Evolutionary conservation across 2,329 filamentous ascomycete genomes (phyloP).

Genomic region (Monosporascus sp.): DNA sequence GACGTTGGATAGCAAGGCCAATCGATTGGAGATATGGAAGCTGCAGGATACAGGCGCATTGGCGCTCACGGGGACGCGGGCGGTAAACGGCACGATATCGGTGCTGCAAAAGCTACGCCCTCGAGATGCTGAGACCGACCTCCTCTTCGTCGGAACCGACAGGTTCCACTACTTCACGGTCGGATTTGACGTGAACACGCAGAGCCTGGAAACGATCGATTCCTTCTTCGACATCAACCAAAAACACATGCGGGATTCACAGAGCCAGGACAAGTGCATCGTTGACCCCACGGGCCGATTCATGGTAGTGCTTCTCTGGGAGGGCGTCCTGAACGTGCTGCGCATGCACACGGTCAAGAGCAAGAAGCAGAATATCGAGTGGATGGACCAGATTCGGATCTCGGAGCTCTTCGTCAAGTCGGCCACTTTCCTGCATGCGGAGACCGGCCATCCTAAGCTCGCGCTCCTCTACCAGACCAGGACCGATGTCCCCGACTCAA

Average conservation of each 20-base stretch:
- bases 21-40: conserved; percentile 79
- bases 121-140: conserved; percentile 66
- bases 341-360: conserved; percentile 44
- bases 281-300: conserved; percentile 72
- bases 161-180: conserved; percentile 87
- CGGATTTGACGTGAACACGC: conserved; percentile 64
- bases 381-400: conserved; percentile 50
- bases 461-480: conserved; percentile 54
- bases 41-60: conserved; percentile 61
- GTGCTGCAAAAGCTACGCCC: conserved; percentile 79
- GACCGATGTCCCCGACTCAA: conserved; percentile 46
- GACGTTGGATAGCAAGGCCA: conserved; percentile 61
- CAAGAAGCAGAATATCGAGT: conserved; percentile 37
- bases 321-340: conserved; percentile 52
- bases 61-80: conserved; percentile 52
- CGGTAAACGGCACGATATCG: conserved; percentile 79
- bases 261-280: conserved; percentile 76
- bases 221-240: conserved; percentile 50
- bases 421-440: conserved; percentile 52
- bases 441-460: conserved; percentile 52
- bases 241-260: conserved; percentile 65
- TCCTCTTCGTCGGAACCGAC: conserved; percentile 90
- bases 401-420: conserved; percentile 57
- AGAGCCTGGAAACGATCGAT: conserved; percentile 46
- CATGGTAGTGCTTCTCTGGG: conserved; percentile 55